Evolutionary conservation across 805 yeast genomes (phyloP).

Genomic region (Candida railenensis): DNA sequence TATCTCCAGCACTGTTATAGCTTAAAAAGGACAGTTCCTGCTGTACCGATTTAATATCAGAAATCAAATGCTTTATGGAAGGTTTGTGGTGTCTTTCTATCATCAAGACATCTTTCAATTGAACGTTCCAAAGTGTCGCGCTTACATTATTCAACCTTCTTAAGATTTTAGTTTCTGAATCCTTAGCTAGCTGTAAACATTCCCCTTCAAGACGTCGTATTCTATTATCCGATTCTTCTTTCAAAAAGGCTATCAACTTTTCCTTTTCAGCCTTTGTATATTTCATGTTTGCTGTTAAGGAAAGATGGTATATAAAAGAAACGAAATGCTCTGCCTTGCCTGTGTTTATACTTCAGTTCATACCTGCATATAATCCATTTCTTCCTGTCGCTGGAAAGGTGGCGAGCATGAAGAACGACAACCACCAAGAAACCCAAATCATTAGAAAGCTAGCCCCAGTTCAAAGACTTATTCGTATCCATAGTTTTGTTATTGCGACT

Average conservation of each 20-base stretch:
- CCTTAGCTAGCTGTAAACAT: slow-evolving; percentile 20
- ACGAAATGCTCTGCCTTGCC: too few relatives aligned
- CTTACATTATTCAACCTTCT: slow-evolving; percentile 47
- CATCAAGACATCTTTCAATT: slow-evolving; percentile 41
- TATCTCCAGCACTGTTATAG: background rate
- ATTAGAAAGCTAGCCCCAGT: too few relatives aligned
- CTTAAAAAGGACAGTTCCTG: slow-evolving; percentile 3
- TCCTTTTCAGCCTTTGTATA: slow-evolving; percentile 36
- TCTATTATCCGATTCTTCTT: slow-evolving; percentile 19
- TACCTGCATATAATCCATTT: background rate
- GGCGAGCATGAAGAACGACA: too few relatives aligned
- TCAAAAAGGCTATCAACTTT: slow-evolving; percentile 29
- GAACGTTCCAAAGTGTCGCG: slow-evolving; percentile 49
- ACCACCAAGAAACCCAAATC: too few relatives aligned
- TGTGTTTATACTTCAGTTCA: background rate
- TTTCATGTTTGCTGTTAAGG: background rate
- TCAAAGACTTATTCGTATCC: too few relatives aligned
- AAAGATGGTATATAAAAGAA: too few relatives aligned
- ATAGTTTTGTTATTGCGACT: too few relatives aligned
- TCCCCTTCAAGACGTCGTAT: slow-evolving; percentile 22
- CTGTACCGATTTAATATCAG: slow-evolving; percentile 16
- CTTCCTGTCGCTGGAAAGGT: background rate
- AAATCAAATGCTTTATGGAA: slow-evolving; percentile 27
- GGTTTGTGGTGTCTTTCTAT: slow-evolving; percentile 43
- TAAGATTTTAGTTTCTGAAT: slow-evolving; percentile 35